phyloP scores from a whole-genome alignment of 208 protist species.

The Acanthamoeba divionensis region DNA sequence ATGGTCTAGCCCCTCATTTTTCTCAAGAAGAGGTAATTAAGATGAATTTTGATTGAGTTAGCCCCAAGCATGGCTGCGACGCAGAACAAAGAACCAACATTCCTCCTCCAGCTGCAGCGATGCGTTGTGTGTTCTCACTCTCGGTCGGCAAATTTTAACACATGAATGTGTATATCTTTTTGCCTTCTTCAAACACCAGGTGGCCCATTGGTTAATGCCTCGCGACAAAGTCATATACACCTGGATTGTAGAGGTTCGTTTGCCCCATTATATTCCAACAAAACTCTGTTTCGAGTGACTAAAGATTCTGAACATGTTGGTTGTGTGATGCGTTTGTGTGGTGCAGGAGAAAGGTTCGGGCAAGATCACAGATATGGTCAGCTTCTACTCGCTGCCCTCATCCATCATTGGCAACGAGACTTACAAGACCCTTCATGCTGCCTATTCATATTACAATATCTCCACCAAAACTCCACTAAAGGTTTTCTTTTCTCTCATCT shows the following conservation, averaged over 20 bases:
- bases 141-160: too few relatives aligned
- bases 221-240: constrained; percentile 90
- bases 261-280: background rate
- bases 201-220: constrained; percentile 94
- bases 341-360: constrained; percentile 59
- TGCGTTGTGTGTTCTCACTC: too few relatives aligned
- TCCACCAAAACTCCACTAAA: constrained; percentile 82
- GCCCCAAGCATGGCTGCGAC: too few relatives aligned
- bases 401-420: constrained; percentile 93
- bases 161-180: too few relatives aligned
- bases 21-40: constrained; percentile 91
- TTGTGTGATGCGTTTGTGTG: too few relatives aligned
- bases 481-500: constrained; percentile 89
- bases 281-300: too few relatives aligned
- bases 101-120: too few relatives aligned
- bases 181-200: too few relatives aligned
- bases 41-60: too few relatives aligned
- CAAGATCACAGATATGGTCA: constrained; percentile 94
- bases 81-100: too few relatives aligned
- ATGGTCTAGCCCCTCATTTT: constrained; percentile 87
- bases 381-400: constrained; percentile 96
- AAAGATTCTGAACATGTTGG: too few relatives aligned
- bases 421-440: constrained; percentile 90
- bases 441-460: constrained; percentile 96
- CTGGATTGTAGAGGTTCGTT: constrained; percentile 90